Evolutionary conservation across 345 rosid species (phyloP).

Genomic region (Trapa incisa): DNA sequence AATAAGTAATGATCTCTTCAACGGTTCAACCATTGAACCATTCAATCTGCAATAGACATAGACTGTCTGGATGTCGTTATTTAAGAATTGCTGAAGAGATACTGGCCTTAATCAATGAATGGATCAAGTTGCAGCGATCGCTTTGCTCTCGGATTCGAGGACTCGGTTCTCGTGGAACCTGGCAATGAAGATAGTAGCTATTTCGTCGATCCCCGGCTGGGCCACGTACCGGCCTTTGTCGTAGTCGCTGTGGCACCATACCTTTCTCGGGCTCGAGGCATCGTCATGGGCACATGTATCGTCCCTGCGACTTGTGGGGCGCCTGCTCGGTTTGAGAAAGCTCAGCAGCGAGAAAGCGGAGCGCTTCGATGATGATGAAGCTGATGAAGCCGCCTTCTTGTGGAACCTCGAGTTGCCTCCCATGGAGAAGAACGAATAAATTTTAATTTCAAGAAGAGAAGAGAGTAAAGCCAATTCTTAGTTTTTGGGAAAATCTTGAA

Average conservation of each 20-base stretch:
- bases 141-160: too few relatives aligned
- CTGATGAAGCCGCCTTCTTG: conserved; percentile 5
- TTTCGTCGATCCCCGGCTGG: conserved; percentile 26
- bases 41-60: too few relatives aligned
- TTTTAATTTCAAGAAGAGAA: background rate
- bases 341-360: conserved; percentile 18
- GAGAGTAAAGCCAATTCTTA: background rate
- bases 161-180: conserved; percentile 29
- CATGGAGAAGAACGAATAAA: conserved; percentile 9
- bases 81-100: too few relatives aligned
- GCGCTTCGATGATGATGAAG: too few relatives aligned
- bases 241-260: conserved; percentile 21
- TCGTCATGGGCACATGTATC: background rate
- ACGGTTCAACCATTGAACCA: too few relatives aligned
- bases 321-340: conserved; percentile 24
- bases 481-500: background rate
- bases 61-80: too few relatives aligned
- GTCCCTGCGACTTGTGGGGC: background rate
- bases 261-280: background rate
- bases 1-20: too few relatives aligned
- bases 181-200: conserved; percentile 37
- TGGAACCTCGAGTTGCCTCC: conserved; percentile 20
- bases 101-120: too few relatives aligned
- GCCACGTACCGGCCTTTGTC: conserved; percentile 28
- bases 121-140: too few relatives aligned